Evolutionary conservation across 306 rosid species (phyloP).

Genomic region (Prunus mongolica): DNA sequence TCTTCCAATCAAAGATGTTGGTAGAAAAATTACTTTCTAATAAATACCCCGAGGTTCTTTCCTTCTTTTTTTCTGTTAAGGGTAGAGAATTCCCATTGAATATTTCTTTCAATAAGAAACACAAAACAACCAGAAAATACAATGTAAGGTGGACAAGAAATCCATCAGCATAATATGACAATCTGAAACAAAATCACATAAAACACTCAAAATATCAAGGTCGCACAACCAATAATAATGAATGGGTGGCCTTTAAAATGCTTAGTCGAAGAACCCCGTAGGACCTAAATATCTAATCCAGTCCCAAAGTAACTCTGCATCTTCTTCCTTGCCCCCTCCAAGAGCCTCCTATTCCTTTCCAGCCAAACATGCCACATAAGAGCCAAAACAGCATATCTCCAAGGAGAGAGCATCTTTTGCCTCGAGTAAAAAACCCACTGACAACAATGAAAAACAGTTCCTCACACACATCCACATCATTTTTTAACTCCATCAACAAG

Average conservation of each 20-base stretch:
- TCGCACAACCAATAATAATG: neutral
- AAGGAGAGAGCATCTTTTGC: neutral
- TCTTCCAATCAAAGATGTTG: neutral
- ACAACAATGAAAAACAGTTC: neutral
- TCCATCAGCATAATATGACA: neutral
- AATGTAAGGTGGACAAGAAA: neutral
- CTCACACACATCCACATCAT: neutral
- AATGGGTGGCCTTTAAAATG: neutral
- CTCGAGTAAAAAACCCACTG: neutral
- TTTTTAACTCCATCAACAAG: neutral
- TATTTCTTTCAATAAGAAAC: neutral
- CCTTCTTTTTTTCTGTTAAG: neutral
- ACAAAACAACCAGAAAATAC: neutral
- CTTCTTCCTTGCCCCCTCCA: neutral
- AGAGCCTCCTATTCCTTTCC: neutral
- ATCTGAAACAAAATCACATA: neutral
- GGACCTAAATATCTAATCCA: neutral
- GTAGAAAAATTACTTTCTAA: neutral
- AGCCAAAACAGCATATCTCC: neutral
- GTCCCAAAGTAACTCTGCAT: neutral
- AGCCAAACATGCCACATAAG: neutral
- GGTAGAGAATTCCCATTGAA: neutral
- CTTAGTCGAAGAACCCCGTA: neutral
- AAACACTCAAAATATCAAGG: neutral
- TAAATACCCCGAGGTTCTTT: neutral